phyloP scores from a whole-genome alignment of 1,139 yeast species.

The Entelexis paramagnoliae region DNA sequence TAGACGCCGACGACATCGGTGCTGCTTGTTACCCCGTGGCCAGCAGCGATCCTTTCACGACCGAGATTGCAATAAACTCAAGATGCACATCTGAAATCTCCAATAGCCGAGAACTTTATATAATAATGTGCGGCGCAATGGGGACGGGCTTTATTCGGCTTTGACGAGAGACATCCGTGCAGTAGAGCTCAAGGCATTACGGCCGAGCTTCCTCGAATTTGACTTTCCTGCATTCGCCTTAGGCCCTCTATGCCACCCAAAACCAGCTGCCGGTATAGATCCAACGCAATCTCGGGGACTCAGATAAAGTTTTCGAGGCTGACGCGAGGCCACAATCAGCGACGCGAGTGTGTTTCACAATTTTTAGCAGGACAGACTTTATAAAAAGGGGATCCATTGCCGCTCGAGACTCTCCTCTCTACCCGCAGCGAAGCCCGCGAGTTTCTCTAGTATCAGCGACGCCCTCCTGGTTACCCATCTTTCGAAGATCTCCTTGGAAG shows the following conservation, averaged over 20 bases:
- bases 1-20: no score
- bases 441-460: not conserved
- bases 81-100: not conserved
- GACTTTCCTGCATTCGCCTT: no score
- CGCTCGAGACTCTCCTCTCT: not conserved
- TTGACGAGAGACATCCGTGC: no score
- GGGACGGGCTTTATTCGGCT: no score
- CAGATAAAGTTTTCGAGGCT: not conserved
- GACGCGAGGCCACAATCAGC: slow-evolving; percentile 1
- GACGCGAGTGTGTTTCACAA: not conserved
- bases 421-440: not conserved
- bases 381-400: not conserved
- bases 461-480: not conserved
- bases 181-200: no score
- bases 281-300: no score
- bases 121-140: no score
- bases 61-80: not conserved
- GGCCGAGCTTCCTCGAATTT: no score
- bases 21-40: no score
- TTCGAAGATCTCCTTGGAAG: not conserved
- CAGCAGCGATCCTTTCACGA: no score
- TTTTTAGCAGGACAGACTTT: not conserved
- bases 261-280: no score
- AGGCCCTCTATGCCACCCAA: no score
- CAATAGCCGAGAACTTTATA: not conserved